These are phyloP conservation scores for Fusarium sp. DNA, from an alignment of 2,329 filamentous ascomycete species.

Conservation along the genomic window DNA sequence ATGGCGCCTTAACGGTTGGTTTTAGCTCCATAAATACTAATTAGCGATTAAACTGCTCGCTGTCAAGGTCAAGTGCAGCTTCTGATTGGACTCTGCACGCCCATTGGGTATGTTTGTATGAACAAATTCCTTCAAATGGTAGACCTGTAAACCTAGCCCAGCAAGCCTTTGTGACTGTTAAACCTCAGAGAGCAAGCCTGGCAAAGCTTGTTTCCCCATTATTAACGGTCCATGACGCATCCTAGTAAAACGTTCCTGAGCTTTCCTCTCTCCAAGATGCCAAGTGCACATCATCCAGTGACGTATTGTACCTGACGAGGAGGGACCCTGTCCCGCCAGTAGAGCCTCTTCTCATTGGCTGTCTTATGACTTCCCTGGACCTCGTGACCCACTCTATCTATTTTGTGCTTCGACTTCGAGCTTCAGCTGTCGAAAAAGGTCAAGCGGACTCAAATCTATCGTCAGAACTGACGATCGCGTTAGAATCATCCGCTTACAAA, in stretches of 20 bases:
- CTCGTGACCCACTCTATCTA: constrained; percentile 35
- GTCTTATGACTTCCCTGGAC: constrained; percentile 6
- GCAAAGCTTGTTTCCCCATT: not conserved
- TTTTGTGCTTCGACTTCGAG: constrained; percentile 26
- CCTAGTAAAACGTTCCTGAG: constrained; percentile 13
- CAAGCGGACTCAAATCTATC: constrained; percentile 7
- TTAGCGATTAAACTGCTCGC: no score
- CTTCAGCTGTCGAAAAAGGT: constrained; percentile 18
- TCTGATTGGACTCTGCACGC: no score
- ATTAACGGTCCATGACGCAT: constrained; percentile 29
- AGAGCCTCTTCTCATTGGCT: constrained; percentile 30
- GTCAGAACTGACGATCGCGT: constrained; percentile 28
- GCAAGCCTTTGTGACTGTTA: no score
- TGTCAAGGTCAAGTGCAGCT: no score
- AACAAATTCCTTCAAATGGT: no score
- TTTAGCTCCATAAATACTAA: no score
- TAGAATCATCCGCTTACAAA: constrained; percentile 28
- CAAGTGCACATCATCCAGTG: constrained; percentile 39
- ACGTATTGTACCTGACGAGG: constrained; percentile 42
- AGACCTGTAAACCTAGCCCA: no score
- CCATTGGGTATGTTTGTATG: no score
- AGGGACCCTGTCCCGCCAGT: constrained; percentile 35
- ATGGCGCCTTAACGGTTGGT: not conserved
- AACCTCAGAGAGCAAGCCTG: no score
- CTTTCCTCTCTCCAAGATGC: constrained; percentile 18